These are phyloP conservation scores for Fistulifera solaris DNA, from an alignment of 108 stramenopile genomes.

Conservation along the genomic window DNA sequence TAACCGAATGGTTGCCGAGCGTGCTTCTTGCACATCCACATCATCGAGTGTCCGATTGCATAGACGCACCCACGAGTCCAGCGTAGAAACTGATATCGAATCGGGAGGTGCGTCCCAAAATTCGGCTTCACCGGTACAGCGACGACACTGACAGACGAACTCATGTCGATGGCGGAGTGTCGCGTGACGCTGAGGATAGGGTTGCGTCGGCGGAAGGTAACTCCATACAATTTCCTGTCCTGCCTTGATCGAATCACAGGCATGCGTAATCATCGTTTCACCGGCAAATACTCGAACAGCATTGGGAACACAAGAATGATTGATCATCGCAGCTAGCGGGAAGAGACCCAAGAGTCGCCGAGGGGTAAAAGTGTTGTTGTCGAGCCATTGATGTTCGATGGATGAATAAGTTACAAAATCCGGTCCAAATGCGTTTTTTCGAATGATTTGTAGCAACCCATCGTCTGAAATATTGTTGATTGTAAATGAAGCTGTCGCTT, in stretches of 20 bases:
- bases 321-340: slow-evolving; percentile 78
- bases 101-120: neutral
- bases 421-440: slow-evolving; percentile 51
- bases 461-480: slow-evolving; percentile 26
- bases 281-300: slow-evolving; percentile 55
- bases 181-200: slow-evolving; percentile 27
- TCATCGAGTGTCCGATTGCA: no score
- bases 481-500: slow-evolving; percentile 2
- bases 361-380: slow-evolving; percentile 9
- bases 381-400: slow-evolving; percentile 18
- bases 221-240: slow-evolving; percentile 69
- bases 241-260: slow-evolving; percentile 29
- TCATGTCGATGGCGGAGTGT: slow-evolving; percentile 33
- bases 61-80: no score
- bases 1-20: no score
- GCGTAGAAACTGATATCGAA: no score
- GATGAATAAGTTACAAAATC: slow-evolving; percentile 18
- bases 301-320: slow-evolving; percentile 71
- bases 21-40: no score
- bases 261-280: slow-evolving; percentile 63
- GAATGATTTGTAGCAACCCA: neutral
- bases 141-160: slow-evolving; percentile 48
- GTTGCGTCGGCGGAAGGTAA: slow-evolving; percentile 56
- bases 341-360: slow-evolving; percentile 55
- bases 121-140: slow-evolving; percentile 36